Conservation (phyloP, 2,329 filamentous ascomycete species). For the Botrytis byssoidea region DNA sequence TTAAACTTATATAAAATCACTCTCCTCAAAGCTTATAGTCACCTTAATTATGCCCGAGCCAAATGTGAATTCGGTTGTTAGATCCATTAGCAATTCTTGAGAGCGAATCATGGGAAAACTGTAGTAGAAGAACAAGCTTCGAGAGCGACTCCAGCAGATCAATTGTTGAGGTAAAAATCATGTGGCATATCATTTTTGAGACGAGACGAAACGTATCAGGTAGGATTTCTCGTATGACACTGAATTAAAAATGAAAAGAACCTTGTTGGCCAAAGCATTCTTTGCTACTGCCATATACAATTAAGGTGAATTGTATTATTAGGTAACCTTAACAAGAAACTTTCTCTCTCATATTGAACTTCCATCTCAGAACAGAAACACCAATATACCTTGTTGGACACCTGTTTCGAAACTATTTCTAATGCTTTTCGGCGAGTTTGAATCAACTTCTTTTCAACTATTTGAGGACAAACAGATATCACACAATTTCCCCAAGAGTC, state of each 20-base stretch:
- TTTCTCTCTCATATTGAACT: background rate
- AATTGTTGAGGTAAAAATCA: background rate
- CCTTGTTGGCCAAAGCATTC: background rate
- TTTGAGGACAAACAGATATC: background rate
- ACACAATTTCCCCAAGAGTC: background rate
- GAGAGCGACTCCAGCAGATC: too few relatives aligned
- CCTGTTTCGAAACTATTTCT: background rate
- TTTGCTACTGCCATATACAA: background rate
- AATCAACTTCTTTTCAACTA: background rate
- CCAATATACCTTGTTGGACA: constrained; percentile 2
- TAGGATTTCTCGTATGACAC: background rate
- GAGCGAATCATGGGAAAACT: too few relatives aligned
- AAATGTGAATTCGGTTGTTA: too few relatives aligned
- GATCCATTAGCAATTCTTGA: too few relatives aligned
- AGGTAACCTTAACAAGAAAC: background rate
- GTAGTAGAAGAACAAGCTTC: too few relatives aligned
- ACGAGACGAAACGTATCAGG: background rate
- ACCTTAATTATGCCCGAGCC: too few relatives aligned
- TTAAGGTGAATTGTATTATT: background rate
- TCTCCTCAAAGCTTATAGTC: too few relatives aligned
- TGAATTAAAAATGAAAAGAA: background rate
- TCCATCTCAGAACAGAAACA: background rate
- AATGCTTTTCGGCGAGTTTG: too few relatives aligned
- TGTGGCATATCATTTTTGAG: background rate
- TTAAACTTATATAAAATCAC: too few relatives aligned